Base-by-base conservation (phyloP, 2,329 filamentous ascomycete genomes). In the Claviceps fusiformis region DNA sequence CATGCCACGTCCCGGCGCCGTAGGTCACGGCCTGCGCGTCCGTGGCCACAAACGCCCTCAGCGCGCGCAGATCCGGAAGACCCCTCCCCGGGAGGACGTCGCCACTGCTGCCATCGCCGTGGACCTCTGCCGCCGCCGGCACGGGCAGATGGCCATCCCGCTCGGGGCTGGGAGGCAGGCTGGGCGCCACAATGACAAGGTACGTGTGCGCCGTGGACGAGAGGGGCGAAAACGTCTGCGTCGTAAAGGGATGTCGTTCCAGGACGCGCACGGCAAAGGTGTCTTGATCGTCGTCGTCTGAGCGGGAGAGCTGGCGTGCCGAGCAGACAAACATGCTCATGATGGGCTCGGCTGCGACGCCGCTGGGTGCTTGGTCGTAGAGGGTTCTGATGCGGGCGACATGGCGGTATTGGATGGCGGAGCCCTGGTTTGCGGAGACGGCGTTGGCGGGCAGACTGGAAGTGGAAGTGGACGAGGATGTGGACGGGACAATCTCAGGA, bases 231-330 rank as follows among this genome's bases (percentile, higher is more conserved):
- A 98, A 97, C 0, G 90, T 95, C 73, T 98, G 93, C 1, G 88
- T 88, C 1, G 93, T 97, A 70, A 84, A 97, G 0, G 93, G 92
- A 70, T 98, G 93, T 44, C 93, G 79, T 69, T 98, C 93, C 35
- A 97, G 80, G 56, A 95, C 80, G 24, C 72, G 71, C 54, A 96
- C 65, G 27, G 61, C 74, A 66, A 95, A 87, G 24, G 53, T 49
- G 43, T 56, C 57, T 49, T 58, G 48, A 54, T 52, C 44, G 55
- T 55, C 53, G 39, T 53, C 54, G 13, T 50, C 53, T 11, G 50
- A 57, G 39, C 58, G 47, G 24, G 56, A 45, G 27, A 71, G 63
- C 52, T 61, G 59, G 15, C 69, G 64, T 6, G 70, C 64, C 13
- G 64, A 83, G 68, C 89, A 96, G 55, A 89, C 83, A 69, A 97